Evolutionary conservation across 371 early-diverging fungal species (phyloP), one percentile per base, ranked within the genome.

Genomic region (Lichtheimia hyalospora): DNA sequence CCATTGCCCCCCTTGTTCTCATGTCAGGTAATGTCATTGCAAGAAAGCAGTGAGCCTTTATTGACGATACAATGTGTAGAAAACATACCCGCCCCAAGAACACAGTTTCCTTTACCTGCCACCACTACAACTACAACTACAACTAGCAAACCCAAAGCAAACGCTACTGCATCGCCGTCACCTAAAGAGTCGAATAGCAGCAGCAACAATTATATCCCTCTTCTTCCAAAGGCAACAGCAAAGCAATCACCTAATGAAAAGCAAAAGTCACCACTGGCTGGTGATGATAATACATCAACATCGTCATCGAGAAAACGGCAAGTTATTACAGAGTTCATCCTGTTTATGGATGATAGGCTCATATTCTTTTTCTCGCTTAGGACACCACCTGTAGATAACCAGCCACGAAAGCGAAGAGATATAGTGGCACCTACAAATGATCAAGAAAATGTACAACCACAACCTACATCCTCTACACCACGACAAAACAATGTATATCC

Each of bases 1-100:
- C 64, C 10, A 25, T 54, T 24, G 61, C 51, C 20, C 64, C 64
- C 12, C 24, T 68, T 16, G 52, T 52, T 24, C 27, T 68, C 15
- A 63, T 68, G 50, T 61, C 64, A 52, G 63, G 67, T 67, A 62
- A 7, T 6, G 10, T 8, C 10, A 8, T 10, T 8, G 10, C 34
- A 16, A 20, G 7, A 42, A 39, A 24, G 25, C 16, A 25, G 52
- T n/a, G 25, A 27, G n/a, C 3, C 13, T 24, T 48, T 21, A 24
- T 28, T 20, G 10, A 34, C 10, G 34, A 34, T 34, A 2, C 34
- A 2, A 34, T n/a, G 43, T 23, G 10, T 39, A 61, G 62, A 62
- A 34, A 28, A 49, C 34, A 57, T 62, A 8, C 57, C 57, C 16
- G 62, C 51, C 15, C 46, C 44, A 5, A 57, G 62, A 12, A n/a